Conservation (phyloP, 2,329 filamentous ascomycete genomes). For the Cladophialophora immunda region DNA sequence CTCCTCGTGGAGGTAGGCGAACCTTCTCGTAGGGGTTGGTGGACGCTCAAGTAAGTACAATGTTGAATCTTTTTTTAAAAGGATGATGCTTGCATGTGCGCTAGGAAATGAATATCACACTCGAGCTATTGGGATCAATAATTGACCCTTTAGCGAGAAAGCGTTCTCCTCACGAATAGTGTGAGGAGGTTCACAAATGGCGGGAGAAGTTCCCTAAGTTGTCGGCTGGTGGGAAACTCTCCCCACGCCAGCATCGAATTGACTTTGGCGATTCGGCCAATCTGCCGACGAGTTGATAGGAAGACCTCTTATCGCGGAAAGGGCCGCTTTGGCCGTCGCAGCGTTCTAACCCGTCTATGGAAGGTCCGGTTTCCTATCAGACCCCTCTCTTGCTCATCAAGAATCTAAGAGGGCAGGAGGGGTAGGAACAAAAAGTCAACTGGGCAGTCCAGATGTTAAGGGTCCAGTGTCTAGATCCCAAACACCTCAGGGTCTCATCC, state of each 20-base stretch:
- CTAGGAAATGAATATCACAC: constrained; percentile 20
- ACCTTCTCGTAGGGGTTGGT: neutral
- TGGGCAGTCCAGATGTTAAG: constrained; percentile 21
- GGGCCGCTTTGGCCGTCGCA: constrained; percentile 15
- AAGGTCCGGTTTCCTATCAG: neutral
- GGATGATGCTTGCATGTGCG: constrained; percentile 18
- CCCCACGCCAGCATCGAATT: constrained; percentile 27
- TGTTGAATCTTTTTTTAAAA: neutral
- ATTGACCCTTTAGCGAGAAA: constrained; percentile 17
- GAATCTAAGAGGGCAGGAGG: constrained; percentile 5
- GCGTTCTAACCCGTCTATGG: constrained; percentile 5
- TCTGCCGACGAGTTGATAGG: constrained; percentile 9
- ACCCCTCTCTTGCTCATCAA: neutral
- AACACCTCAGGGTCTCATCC: neutral
- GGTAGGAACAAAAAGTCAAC: constrained; percentile 3
- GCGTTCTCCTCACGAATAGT: neutral
- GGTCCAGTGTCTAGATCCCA: constrained; percentile 2
- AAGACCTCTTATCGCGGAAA: constrained; percentile 29
- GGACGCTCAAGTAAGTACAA: constrained; percentile 4
- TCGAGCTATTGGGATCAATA: constrained; percentile 16
- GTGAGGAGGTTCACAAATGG: neutral
- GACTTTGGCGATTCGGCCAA: constrained; percentile 24
- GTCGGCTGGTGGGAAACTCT: neutral
- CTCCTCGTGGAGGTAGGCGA: neutral
- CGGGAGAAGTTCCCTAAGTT: constrained; percentile 12